Percentiles rank a stretch among this genome's conserved stretches.
Evolutionary conservation across 2,329 filamentous ascomycete species (phyloP).

Genomic region (Diaporthe capsici): DNA sequence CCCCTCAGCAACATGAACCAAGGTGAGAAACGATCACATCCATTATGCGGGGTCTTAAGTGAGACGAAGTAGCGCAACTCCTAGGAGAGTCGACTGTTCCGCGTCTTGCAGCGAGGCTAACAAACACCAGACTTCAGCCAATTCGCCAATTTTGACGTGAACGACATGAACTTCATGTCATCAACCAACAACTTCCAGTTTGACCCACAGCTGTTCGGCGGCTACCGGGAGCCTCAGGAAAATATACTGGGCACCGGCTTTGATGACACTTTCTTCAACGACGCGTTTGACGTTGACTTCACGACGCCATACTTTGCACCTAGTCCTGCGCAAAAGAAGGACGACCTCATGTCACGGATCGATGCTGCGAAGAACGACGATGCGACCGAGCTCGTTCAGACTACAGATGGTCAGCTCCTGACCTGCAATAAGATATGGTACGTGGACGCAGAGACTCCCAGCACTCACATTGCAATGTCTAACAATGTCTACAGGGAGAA

Average conservation of each 20-base stretch:
- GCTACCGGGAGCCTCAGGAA: conserved; percentile 91
- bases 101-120: conserved; percentile 36
- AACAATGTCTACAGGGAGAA: conserved; percentile 79
- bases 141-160: conserved; percentile 61
- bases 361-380: conserved; percentile 82
- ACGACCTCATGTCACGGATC: conserved; percentile 81
- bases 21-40: conserved; percentile 40
- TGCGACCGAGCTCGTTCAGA: conserved; percentile 62
- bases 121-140: conserved; percentile 53
- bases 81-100: not conserved
- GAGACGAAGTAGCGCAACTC: not conserved
- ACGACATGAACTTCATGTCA: conserved; percentile 78
- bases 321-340: conserved; percentile 51
- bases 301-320: conserved; percentile 83
- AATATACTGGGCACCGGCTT: conserved; percentile 81
- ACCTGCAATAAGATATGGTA: conserved; percentile 96
- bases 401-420: conserved; percentile 74
- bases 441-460: conserved; percentile 51
- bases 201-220: conserved; percentile 91
- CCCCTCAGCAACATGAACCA: conserved; percentile 64
- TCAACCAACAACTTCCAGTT: conserved; percentile 89
- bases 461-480: conserved; percentile 49
- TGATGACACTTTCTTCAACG: conserved; percentile 78
- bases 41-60: not conserved
- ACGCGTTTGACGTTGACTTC: conserved; percentile 87